phyloP scores from a whole-genome alignment of 306 rosid species.

The Luffa aegyptiaca region DNA sequence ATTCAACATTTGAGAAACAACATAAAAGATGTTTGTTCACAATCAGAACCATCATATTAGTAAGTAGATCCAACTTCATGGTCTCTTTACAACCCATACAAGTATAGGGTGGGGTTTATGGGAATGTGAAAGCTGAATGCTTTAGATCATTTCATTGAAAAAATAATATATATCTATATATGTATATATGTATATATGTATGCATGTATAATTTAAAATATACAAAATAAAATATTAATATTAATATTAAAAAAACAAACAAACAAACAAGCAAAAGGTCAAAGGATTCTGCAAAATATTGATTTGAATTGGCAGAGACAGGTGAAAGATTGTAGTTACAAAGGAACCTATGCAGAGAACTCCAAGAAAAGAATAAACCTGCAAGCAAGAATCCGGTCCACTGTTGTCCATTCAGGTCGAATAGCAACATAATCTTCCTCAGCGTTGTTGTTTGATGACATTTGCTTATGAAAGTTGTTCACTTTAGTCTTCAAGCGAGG shows the following conservation, averaged over 20 bases:
- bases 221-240: too few relatives aligned
- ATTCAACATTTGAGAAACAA: not conserved
- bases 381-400: constrained; percentile 88
- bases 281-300: not conserved
- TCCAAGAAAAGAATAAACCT: constrained; percentile 35
- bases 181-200: too few relatives aligned
- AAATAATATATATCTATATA: not conserved
- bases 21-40: not conserved
- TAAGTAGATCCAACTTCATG: not conserved
- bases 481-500: constrained; percentile 85
- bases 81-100: not conserved
- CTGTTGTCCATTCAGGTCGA: constrained; percentile 98
- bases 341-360: not conserved
- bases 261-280: not conserved
- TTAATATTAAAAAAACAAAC: not conserved
- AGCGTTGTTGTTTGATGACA: constrained; percentile 47
- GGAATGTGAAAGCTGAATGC: not conserved
- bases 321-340: not conserved
- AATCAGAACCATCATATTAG: not conserved
- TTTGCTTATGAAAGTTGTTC: constrained; percentile 77
- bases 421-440: constrained; percentile 93
- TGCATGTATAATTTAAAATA: too few relatives aligned
- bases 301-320: not conserved
- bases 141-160: not conserved
- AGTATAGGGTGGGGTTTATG: not conserved